phyloP scores from a whole-genome alignment of 2,329 filamentous ascomycete species.

The Venturia asperata region DNA sequence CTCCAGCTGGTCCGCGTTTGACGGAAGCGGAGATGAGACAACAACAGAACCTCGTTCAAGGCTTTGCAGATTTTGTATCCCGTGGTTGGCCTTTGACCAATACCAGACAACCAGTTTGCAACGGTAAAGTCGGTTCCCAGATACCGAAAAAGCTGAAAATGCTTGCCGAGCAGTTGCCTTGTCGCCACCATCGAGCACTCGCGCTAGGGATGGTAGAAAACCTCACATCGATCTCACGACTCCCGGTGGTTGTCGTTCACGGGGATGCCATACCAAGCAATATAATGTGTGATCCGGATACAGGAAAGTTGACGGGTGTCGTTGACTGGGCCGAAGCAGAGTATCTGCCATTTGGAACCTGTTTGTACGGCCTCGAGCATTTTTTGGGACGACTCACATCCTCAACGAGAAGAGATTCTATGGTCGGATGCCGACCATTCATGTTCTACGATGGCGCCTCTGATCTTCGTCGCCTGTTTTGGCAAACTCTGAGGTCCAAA shows the following conservation, averaged over 20 bases:
- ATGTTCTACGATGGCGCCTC: conserved; percentile 41
- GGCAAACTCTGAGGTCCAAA: conserved; percentile 36
- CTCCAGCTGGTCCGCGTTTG: conserved; percentile 18
- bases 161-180: conserved; percentile 27
- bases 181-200: conserved; percentile 22
- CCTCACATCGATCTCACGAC: conserved; percentile 40
- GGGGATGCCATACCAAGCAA: conserved; percentile 55
- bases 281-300: conserved; percentile 44
- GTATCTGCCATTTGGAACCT: conserved; percentile 52
- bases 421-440: conserved; percentile 20
- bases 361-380: conserved; percentile 55
- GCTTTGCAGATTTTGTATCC: conserved; percentile 28
- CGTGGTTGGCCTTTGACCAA: conserved; percentile 23
- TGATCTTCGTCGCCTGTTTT: conserved; percentile 45
- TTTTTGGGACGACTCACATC: conserved; percentile 44
- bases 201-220: conserved; percentile 22
- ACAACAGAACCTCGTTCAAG: conserved; percentile 26
- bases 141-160: conserved; percentile 26
- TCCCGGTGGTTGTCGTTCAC: conserved; percentile 53
- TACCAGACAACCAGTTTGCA: conserved; percentile 15
- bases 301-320: conserved; percentile 45
- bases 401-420: conserved; percentile 23
- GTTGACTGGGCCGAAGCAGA: conserved; percentile 62
- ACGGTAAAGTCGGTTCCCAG: conserved; percentile 28
- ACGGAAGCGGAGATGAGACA: conserved; percentile 17